Conservation (phyloP, 352 stramenopile species). For the Phytopythium oedochilum region DNA sequence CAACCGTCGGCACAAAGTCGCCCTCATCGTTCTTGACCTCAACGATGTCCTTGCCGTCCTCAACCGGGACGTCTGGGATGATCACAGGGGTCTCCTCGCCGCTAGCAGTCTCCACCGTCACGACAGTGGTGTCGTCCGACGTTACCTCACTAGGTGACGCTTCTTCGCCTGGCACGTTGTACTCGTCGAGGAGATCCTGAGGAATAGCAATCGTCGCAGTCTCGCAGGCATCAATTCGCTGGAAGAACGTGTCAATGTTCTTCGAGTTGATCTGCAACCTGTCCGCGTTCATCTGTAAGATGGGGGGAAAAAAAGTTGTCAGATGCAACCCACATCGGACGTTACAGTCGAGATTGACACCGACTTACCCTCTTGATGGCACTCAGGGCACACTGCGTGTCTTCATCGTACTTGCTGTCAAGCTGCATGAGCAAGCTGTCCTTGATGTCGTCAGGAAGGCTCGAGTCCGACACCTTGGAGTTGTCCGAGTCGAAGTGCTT, state of each 20-base stretch:
- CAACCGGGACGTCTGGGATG: not conserved
- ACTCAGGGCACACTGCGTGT: constrained; percentile 26
- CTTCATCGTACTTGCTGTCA: constrained; percentile 29
- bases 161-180: not conserved
- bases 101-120: not conserved
- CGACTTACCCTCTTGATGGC: constrained; percentile 37
- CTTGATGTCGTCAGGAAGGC: constrained; percentile 33
- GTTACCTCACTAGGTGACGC: not conserved
- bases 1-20: constrained; percentile 9
- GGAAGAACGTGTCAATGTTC: constrained; percentile 28
- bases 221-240: constrained; percentile 25
- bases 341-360: not conserved
- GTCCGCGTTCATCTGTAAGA: constrained; percentile 21
- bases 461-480: constrained; percentile 16
- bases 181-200: not conserved
- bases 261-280: constrained; percentile 16
- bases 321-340: too few relatives aligned
- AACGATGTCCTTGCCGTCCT: not conserved
- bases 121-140: not conserved
- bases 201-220: not conserved
- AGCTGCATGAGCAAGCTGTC: constrained; percentile 27
- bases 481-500: constrained; percentile 15
- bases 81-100: not conserved
- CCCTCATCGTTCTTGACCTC: constrained; percentile 4
- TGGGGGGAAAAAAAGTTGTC: too few relatives aligned